Evolutionary conservation across 2,329 filamentous ascomycete species (phyloP).

Genomic region (Penicillium thymicola): DNA sequence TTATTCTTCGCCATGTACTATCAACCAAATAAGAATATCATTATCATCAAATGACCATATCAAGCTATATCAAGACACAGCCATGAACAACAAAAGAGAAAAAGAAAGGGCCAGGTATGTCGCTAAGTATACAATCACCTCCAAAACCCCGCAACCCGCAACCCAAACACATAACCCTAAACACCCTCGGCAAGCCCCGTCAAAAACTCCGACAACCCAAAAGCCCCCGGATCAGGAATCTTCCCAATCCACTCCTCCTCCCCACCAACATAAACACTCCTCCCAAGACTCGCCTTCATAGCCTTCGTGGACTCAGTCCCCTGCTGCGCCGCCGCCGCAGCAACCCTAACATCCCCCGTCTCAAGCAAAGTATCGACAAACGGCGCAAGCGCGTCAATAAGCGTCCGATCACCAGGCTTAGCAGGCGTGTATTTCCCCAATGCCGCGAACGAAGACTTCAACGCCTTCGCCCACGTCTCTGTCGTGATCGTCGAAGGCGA

Average conservation of each 20-base stretch:
- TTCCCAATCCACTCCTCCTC: constrained; percentile 62
- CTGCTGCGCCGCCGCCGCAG: constrained; percentile 69
- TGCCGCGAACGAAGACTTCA: constrained; percentile 67
- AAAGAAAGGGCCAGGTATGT: not conserved
- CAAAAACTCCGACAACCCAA: constrained; percentile 83
- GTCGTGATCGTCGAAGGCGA: constrained; percentile 47
- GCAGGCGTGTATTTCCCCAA: constrained; percentile 85
- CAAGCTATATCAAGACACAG: not conserved
- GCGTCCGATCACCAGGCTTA: constrained; percentile 79
- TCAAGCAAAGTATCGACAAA: constrained; percentile 71
- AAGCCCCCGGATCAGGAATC: constrained; percentile 69
- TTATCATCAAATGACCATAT: not conserved
- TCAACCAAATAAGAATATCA: not conserved
- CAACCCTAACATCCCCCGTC: constrained; percentile 65
- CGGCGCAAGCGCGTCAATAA: constrained; percentile 84
- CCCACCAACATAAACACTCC: constrained; percentile 78
- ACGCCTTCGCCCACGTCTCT: constrained; percentile 62
- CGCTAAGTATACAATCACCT: not conserved
- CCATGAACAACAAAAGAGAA: not conserved
- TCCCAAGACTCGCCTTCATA: constrained; percentile 85
- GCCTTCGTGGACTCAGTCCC: constrained; percentile 83
- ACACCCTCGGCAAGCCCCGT: constrained; percentile 64
- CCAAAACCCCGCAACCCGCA: not conserved
- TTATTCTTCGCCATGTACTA: not conserved
- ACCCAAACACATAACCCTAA: constrained; percentile 17